These are phyloP conservation scores for Schizophyllum amplum DNA, from an alignment of 1,284 basidiomycete genomes.

Conservation along the genomic window DNA sequence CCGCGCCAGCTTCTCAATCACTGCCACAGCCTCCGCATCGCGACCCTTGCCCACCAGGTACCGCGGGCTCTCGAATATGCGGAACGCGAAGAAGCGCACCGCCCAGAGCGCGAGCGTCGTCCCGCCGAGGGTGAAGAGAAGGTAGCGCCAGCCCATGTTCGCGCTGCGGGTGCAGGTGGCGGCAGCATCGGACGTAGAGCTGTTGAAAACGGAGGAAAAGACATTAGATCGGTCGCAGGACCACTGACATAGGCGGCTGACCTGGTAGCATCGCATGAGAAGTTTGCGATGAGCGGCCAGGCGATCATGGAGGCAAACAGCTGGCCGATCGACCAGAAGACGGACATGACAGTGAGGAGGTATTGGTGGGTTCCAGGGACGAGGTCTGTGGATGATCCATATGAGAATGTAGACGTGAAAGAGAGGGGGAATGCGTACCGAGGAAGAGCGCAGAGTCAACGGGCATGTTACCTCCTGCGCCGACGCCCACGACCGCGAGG, in stretches of 20 bases:
- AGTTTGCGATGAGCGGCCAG: constrained; percentile 57
- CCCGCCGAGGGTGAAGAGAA: constrained; percentile 57
- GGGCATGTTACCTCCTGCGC: constrained; percentile 48
- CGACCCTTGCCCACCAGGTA: constrained; percentile 33
- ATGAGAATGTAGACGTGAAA: background rate
- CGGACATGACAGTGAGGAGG: constrained; percentile 46
- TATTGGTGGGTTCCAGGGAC: constrained; percentile 50
- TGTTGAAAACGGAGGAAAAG: too few species aligned
- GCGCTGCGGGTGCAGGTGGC: constrained; percentile 31
- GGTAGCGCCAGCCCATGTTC: constrained; percentile 72
- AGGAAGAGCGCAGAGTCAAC: constrained; percentile 64
- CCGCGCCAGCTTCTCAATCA: constrained; percentile 60
- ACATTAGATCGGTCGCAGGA: too few species aligned
- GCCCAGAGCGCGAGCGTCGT: constrained; percentile 59
- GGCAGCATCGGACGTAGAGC: too few species aligned
- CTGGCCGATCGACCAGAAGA: constrained; percentile 57
- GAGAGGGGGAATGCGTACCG: constrained; percentile 27
- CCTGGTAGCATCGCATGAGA: constrained; percentile 43
- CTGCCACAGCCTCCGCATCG: constrained; percentile 64
- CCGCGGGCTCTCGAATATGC: constrained; percentile 69
- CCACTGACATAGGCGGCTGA: constrained; percentile 13
- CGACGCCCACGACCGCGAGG: constrained; percentile 36
- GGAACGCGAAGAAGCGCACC: constrained; percentile 68
- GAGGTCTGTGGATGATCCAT: constrained; percentile 32
- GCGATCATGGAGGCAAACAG: constrained; percentile 52